These are phyloP conservation scores for Cercospora sp. DNA, from an alignment of 2,329 filamentous ascomycete species.

Conservation along the genomic window DNA sequence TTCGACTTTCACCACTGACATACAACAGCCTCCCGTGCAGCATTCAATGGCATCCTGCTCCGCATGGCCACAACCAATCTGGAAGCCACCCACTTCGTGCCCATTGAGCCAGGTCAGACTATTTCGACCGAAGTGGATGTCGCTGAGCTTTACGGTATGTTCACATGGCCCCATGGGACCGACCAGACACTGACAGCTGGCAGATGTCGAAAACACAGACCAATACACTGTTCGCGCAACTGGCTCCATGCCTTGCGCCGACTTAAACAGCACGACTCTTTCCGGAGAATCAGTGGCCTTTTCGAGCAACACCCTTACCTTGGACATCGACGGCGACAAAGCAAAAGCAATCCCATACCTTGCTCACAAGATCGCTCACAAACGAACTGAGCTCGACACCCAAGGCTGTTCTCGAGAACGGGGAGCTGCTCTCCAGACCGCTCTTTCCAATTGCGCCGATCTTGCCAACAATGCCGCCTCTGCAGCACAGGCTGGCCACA, in stretches of 20 bases:
- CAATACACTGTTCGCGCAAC: constrained; percentile 57
- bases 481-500: constrained; percentile 55
- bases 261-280: constrained; percentile 54
- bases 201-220: constrained; percentile 52
- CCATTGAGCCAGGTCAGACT: constrained; percentile 50
- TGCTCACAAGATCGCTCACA: constrained; percentile 40
- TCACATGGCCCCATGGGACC: too few relatives aligned
- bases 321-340: constrained; percentile 54
- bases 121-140: constrained; percentile 57
- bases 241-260: constrained; percentile 59
- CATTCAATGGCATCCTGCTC: constrained; percentile 57
- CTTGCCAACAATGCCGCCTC: constrained; percentile 56
- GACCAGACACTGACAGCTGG: neutral
- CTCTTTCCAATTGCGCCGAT: constrained; percentile 56
- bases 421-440: constrained; percentile 49
- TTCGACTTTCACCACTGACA: neutral
- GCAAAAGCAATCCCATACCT: constrained; percentile 19
- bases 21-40: constrained; percentile 20
- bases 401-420: constrained; percentile 55
- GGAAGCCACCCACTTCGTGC: constrained; percentile 52
- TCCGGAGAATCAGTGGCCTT: constrained; percentile 56
- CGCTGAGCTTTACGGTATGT: constrained; percentile 52
- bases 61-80: constrained; percentile 51
- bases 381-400: constrained; percentile 55
- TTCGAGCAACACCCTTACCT: constrained; percentile 59